phyloP scores from a whole-genome alignment of 1,139 yeast species.

The Diutina neorugosa region DNA sequence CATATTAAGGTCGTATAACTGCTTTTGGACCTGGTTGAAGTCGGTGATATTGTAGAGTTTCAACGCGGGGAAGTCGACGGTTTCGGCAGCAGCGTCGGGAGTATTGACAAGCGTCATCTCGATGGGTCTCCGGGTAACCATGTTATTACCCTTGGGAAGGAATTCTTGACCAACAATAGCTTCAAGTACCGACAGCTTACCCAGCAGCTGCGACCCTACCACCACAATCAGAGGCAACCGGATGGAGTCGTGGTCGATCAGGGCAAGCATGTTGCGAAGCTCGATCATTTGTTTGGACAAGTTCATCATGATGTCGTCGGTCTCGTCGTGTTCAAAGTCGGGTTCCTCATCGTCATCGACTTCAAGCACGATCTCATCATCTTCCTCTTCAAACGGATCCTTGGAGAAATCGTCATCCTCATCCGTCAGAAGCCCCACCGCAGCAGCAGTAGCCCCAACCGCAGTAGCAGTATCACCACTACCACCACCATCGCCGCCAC shows the following conservation, averaged over 20 bases:
- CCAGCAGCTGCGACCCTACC: conserved; percentile 94
- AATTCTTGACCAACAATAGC: conserved; percentile 92
- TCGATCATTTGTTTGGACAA: conserved; percentile 95
- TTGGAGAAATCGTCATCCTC: conserved; percentile 14
- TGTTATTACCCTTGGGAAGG: conserved; percentile 85
- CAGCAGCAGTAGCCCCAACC: conserved; percentile 35
- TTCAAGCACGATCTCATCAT: conserved; percentile 21
- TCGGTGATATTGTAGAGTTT: conserved; percentile 74
- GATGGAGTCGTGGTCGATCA: conserved; percentile 66
- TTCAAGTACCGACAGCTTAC: conserved; percentile 89
- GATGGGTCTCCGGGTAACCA: conserved; percentile 94
- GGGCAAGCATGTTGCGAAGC: conserved; percentile 66
- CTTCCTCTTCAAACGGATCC: conserved; percentile 13
- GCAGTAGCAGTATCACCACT: conserved; percentile 27
- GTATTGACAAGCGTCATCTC: conserved; percentile 86
- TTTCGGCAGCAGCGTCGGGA: conserved; percentile 70
- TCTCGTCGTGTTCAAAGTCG: conserved; percentile 34
- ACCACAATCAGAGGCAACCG: conserved; percentile 92
- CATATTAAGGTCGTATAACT: conserved; percentile 76
- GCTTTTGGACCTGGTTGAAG: conserved; percentile 76
- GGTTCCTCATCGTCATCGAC: conserved; percentile 26
- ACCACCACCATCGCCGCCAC: conserved; percentile 19
- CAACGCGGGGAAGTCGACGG: conserved; percentile 89
- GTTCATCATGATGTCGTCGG: conserved; percentile 70
- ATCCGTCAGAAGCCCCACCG: conserved; percentile 26